Percentiles rank a stretch among this genome's conserved stretches.
Conservation (phyloP, 257 asterid genomes). For the Schizonepeta tenuifolia region DNA sequence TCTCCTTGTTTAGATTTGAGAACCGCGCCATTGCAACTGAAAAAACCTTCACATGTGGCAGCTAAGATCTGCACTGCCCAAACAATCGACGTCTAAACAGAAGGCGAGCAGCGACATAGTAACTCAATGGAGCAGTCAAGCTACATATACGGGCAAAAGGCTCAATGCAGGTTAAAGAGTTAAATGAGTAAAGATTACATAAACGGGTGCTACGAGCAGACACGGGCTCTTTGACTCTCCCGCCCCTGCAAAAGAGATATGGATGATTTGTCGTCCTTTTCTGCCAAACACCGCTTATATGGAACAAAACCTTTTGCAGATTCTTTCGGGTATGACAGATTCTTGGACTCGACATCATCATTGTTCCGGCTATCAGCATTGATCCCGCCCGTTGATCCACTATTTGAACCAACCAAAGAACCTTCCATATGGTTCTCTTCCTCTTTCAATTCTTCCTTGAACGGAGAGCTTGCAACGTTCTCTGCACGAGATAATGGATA, state of each 20-base stretch:
- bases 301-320: conserved; percentile 67
- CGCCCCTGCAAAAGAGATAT: conserved; percentile 48
- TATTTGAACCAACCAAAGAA: conserved; percentile 34
- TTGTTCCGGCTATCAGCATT: conserved; percentile 27
- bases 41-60: conserved; percentile 22
- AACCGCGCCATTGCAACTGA: not conserved
- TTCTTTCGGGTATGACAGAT: conserved; percentile 16
- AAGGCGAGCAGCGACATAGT: not conserved
- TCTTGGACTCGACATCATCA: conserved; percentile 38
- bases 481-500: conserved; percentile 34
- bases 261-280: conserved; percentile 56
- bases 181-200: not conserved
- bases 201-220: conserved; percentile 54
- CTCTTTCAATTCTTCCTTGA: conserved; percentile 20
- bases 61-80: conserved; percentile 1
- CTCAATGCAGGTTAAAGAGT: conserved; percentile 19
- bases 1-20: not conserved
- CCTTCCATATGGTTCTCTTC: conserved; percentile 37
- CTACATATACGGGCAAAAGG: not conserved
- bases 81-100: not conserved
- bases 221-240: conserved; percentile 56
- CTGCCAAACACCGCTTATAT: conserved; percentile 63
- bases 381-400: conserved; percentile 21
- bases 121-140: not conserved
- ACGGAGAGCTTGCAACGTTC: conserved; percentile 15